phyloP scores from a whole-genome alignment of 371 early-diverging fungal species.

The Mucor lusitanicus region DNA sequence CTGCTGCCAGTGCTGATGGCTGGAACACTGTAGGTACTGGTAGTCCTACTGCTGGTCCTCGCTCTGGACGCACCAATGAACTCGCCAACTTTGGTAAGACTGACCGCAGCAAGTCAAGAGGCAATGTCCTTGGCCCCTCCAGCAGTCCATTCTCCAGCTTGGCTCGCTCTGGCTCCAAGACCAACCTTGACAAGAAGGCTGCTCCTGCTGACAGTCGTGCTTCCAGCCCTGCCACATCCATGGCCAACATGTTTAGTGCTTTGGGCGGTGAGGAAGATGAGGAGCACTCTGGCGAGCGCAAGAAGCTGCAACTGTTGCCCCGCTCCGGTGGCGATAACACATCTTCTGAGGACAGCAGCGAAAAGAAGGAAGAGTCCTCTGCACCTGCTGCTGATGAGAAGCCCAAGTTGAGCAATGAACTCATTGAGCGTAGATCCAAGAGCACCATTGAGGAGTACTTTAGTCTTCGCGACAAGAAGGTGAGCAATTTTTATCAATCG shows the following conservation, averaged over 20 bases:
- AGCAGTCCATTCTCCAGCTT: conserved; percentile 59
- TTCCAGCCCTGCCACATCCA: conserved; percentile 30
- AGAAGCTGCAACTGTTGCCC: conserved; percentile 46
- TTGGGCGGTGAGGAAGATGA: conserved; percentile 51
- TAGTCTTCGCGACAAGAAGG: conserved; percentile 54
- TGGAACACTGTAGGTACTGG: conserved; percentile 69
- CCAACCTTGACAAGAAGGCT: conserved; percentile 35
- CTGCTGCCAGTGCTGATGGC: conserved; percentile 55
- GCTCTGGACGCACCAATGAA: conserved; percentile 64
- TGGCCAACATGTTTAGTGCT: conserved; percentile 66
- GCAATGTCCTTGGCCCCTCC: conserved; percentile 61
- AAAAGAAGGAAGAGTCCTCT: conserved; percentile 10
- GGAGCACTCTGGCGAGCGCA: conserved; percentile 39
- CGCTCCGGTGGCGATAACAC: conserved; percentile 24
- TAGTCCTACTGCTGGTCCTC: conserved; percentile 44
- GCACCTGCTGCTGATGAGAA: conserved; percentile 16
- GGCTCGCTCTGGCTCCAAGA: conserved; percentile 34
- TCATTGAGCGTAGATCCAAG: conserved; percentile 62
- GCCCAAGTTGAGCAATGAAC: conserved; percentile 59
- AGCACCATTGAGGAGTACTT: conserved; percentile 74
- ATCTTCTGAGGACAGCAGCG: conserved; percentile 14
- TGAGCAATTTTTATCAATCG: background rate
- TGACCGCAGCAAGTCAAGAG: conserved; percentile 59
- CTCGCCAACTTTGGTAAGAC: conserved; percentile 81
- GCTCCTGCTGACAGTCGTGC: conserved; percentile 23